Conservation (phyloP, 306 rosid species). For the Acacia melanoxylon region DNA sequence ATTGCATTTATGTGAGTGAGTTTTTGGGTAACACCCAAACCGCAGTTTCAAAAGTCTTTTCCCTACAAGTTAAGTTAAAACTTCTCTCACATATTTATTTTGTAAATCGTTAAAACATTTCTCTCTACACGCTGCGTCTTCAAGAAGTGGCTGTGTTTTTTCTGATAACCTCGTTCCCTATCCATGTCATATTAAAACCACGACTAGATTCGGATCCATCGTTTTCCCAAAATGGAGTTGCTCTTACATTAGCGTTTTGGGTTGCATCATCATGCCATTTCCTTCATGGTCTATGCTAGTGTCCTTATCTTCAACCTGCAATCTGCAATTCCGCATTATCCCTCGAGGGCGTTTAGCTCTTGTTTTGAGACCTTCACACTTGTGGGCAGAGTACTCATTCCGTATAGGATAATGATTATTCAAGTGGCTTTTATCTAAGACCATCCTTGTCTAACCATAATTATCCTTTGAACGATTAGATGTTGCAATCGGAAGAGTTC, state of each 20-base stretch:
- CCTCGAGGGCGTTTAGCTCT: background rate
- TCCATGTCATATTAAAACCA: background rate
- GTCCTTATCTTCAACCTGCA: background rate
- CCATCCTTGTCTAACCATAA: background rate
- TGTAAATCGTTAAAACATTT: no score
- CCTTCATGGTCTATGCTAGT: background rate
- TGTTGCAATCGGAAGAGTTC: background rate
- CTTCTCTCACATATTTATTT: no score
- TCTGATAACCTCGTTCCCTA: background rate
- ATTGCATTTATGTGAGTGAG: background rate
- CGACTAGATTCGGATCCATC: background rate
- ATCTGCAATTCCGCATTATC: background rate
- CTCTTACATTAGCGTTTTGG: background rate
- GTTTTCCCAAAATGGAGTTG: background rate
- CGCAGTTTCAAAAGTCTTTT: no score
- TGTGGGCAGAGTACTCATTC: conserved; percentile 9
- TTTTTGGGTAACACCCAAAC: no score
- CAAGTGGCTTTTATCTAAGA: conserved; percentile 30
- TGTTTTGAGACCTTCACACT: conserved; percentile 20
- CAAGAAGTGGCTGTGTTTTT: background rate
- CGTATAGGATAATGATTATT: conserved; percentile 18
- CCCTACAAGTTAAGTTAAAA: no score
- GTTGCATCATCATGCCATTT: background rate
- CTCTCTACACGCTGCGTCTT: background rate
- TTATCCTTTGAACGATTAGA: background rate